phyloP scores from a whole-genome alignment of 768 basidiomycete genomes.

The Hygrophoropsis aurantiaca region DNA sequence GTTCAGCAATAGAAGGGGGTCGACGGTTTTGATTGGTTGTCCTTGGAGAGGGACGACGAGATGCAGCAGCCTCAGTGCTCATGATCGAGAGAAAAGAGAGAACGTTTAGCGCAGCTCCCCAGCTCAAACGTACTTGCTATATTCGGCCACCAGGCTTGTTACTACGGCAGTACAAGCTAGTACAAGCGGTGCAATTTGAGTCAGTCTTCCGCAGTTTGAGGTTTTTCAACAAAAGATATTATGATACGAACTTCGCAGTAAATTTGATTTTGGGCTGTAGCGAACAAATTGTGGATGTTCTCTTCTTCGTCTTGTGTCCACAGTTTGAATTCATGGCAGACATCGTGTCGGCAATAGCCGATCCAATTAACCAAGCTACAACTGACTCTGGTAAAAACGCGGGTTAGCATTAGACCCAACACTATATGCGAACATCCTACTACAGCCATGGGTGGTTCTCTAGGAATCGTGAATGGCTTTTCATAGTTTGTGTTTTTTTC shows the following conservation, averaged over 20 bases:
- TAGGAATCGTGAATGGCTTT: slow-evolving; percentile 35
- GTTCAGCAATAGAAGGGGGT: slow-evolving; percentile 64
- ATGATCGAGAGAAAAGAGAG: slow-evolving; percentile 12
- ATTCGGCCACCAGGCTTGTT: neutral
- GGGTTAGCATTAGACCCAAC: too few species aligned
- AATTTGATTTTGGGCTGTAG: neutral
- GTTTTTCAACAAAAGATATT: too few species aligned
- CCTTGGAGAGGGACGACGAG: slow-evolving; percentile 4
- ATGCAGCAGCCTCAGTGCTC: slow-evolving; percentile 8
- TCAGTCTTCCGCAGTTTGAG: too few species aligned
- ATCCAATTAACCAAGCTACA: too few species aligned
- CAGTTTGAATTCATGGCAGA: neutral
- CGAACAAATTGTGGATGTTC: neutral
- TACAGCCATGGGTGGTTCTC: slow-evolving; percentile 1
- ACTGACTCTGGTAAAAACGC: too few species aligned
- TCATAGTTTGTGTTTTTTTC: slow-evolving; percentile 41
- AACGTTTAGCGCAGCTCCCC: slow-evolving; percentile 3
- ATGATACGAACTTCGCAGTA: too few species aligned
- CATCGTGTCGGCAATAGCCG: too few species aligned
- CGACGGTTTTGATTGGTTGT: slow-evolving; percentile 24
- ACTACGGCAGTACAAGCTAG: slow-evolving; percentile 5
- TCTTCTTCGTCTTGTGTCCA: neutral
- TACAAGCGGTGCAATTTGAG: too few species aligned
- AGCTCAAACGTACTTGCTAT: slow-evolving; percentile 7
- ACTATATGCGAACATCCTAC: slow-evolving; percentile 16